Base-by-base conservation (phyloP, 2,329 filamentous ascomycete genomes). In the Clarireedia homoeocarpa region DNA sequence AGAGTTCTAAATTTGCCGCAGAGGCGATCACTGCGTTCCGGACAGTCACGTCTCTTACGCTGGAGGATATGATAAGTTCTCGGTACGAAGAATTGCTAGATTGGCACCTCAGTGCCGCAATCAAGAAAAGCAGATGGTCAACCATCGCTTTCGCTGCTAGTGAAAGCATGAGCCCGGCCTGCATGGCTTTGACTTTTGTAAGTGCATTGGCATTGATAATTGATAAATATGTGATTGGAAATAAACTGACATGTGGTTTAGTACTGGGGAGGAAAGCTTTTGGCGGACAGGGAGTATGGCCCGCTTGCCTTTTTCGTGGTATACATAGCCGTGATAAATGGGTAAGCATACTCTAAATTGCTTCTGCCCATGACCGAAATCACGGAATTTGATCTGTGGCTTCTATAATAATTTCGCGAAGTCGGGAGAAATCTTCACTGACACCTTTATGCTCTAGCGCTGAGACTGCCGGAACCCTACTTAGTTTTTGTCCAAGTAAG, bases 21-120 rank as follows among this genome's bases (percentile, higher is more conserved):
- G 83, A 86, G 65, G 77, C 81, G 10, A 80, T 86, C 6, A 75
- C 77, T 1, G 82, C 82, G 0, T 83, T 84, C 61, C 74, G 83
- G 17, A 86, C 83, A 0, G 82, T 86, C 1, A 74, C 80, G 0
- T 75, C 80, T 4, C 69, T 86, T 24, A 83, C 80, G 2, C 77
- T 86, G 66, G 83, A 86, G 63, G 73, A 81, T 52, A 73, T 73
- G 44, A 83, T 86, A 38, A 68, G 73, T 6, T 61, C 71, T 9
- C 72, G 76, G 42, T 84, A 83, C 58, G 66, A 73, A 1, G 61
- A 58, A 0, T 67, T 82, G 3, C 65, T 84, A 1, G 63, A 71
- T 7, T 63, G 71, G 3, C 79, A 83, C 60, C 73, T 80, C 5
- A 70, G 65, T 3, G 70, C 72, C 2, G 77, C 79, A 1, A 77